Base-by-base conservation (phyloP, 163 green algal genomes). In the Scenedesmus sp. region DNA sequence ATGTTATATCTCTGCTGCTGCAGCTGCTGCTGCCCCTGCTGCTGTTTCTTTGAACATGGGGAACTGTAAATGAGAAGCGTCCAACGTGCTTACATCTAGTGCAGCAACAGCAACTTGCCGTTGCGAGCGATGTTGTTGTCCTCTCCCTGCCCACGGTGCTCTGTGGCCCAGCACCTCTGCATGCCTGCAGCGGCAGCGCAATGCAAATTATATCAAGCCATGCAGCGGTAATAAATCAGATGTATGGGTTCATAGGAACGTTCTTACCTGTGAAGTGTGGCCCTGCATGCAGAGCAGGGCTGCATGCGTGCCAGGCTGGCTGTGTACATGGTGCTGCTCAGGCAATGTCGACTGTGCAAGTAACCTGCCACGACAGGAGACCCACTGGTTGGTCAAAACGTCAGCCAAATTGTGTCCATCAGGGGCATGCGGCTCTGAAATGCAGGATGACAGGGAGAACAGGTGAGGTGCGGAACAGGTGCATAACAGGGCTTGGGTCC, bases 401-500 rank as follows among this genome's bases (percentile, higher is more conserved):
- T 6, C 10, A 53, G 7, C 10, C 10, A 10, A 10, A 53, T 53
- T 16, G 10, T 53, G 46, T 6, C 10, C 46, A 53, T 10, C 7
- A 53, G 46, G 10, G 6, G 46, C 46, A 53, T 16, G 46, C 46
- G 46, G 46, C 51, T 18, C 9, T 2, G 22, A 61, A 61, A n/a
- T n/a, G n/a, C n/a, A n/a, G n/a, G n/a, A n/a, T n/a, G 51, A 61
- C 51, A 70, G 18, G 30, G 30, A 2, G 65, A 76, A 18, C 30
- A 70, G 56, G 20, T 76, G 65, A 76, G 30, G 65, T 37, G 65
- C 40, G 30, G 33, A 6, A 76, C 65, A 76, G n/a, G n/a, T n/a
- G n/a, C n/a, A n/a, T n/a, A n/a, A n/a, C 12, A 76, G 65, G 65
- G 65, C 65, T 76, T 76, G 65, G 65, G 65, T 76, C 65, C 65